Percentiles rank a stretch among this genome's conserved stretches.
Conservation (phyloP, 1,139 yeast genomes). For the Sugiyamaella sp. region DNA sequence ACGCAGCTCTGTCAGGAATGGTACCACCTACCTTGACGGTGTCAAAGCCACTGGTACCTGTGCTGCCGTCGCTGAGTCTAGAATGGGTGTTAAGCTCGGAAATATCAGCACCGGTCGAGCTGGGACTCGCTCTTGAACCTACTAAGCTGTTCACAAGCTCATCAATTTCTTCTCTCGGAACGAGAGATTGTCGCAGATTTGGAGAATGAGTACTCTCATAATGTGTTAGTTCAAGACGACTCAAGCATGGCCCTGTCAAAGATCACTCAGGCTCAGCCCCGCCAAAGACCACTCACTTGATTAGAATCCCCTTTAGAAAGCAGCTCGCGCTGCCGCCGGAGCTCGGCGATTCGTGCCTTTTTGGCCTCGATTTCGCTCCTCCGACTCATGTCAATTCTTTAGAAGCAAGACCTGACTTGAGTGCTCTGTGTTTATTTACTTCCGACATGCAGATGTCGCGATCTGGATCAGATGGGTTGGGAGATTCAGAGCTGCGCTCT, state of each 20-base stretch:
- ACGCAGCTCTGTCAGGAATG: neutral
- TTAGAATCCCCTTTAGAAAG: slow-evolving; percentile 20
- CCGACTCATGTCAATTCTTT: slow-evolving; percentile 27
- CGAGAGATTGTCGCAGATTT: slow-evolving; percentile 8
- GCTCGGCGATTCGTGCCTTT: slow-evolving; percentile 50
- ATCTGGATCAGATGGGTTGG: slow-evolving; percentile 18
- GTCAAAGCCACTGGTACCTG: neutral
- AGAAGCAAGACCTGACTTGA: neutral
- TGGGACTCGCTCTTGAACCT: slow-evolving; percentile 20
- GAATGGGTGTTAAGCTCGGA: neutral
- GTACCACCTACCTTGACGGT: neutral
- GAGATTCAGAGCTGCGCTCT: neutral
- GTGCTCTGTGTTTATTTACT: neutral
- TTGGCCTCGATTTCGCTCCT: slow-evolving; percentile 52
- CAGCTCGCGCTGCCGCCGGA: slow-evolving; percentile 44
- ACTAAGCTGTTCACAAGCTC: slow-evolving; percentile 32
- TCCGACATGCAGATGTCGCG: neutral
- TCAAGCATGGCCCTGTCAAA: neutral
- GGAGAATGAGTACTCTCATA: neutral
- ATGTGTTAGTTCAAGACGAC: neutral
- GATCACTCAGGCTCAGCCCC: neutral
- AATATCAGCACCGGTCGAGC: slow-evolving; percentile 1
- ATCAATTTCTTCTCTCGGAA: slow-evolving; percentile 27
- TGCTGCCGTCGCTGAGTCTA: neutral
- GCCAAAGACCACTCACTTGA: slow-evolving; percentile 12